Evolutionary conservation across 306 rosid species (phyloP).

Genomic region (Mimosa pudica): DNA sequence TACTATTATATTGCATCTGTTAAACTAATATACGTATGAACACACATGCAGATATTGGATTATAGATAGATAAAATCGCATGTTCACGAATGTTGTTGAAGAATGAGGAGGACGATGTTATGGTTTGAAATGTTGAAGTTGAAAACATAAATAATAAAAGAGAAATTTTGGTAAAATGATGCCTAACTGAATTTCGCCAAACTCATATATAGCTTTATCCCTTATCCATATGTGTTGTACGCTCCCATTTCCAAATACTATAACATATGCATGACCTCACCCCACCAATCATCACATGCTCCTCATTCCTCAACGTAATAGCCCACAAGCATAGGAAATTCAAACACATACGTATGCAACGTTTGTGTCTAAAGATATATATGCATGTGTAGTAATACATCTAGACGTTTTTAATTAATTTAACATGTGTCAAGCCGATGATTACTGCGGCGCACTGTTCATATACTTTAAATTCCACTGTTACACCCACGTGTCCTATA

Average conservation of each 20-base stretch:
- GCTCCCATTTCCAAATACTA: background rate
- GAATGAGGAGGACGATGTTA: background rate
- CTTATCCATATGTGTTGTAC: background rate
- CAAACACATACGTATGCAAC: background rate
- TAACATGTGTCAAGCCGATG: background rate
- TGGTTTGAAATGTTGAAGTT: background rate
- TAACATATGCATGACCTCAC: background rate
- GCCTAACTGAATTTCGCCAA: background rate
- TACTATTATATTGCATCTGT: too few species aligned
- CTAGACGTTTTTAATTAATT: background rate
- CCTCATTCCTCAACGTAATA: background rate
- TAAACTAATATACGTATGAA: too few species aligned
- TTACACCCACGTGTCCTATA: background rate
- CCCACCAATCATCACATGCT: background rate
- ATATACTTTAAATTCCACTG: background rate
- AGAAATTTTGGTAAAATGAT: background rate
- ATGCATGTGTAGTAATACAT: background rate
- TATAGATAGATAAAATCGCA: background rate
- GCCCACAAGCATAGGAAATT: background rate
- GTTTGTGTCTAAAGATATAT: background rate
- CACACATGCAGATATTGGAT: background rate
- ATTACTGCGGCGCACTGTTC: background rate
- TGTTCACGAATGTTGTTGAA: background rate
- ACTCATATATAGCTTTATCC: background rate
- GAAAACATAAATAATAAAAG: background rate